phyloP scores from a whole-genome alignment of 1,284 basidiomycete genomes.

The Pascua guehoae region DNA sequence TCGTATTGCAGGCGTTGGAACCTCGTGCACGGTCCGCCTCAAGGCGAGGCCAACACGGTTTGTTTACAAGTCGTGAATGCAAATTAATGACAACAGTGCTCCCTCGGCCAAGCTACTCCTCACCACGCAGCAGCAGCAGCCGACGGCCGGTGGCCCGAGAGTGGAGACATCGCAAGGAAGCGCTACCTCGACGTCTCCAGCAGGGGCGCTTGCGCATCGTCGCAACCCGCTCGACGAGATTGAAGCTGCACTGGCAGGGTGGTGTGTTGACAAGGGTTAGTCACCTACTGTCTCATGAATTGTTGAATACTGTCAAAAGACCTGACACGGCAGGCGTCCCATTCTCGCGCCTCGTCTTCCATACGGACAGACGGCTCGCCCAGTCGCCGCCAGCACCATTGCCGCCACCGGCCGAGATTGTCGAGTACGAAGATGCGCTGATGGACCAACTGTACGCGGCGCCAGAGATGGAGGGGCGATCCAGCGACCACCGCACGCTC shows the following conservation, averaged over 20 bases:
- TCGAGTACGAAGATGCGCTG: slow-evolving; percentile 19
- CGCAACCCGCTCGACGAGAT: slow-evolving; percentile 19
- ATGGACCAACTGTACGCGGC: slow-evolving; percentile 15
- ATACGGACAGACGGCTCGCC: slow-evolving; percentile 14
- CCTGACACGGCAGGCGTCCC: not conserved
- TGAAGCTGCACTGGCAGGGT: slow-evolving; percentile 9
- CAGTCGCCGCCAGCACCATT: slow-evolving; percentile 8
- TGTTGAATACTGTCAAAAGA: not conserved
- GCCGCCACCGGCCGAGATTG: slow-evolving; percentile 4
- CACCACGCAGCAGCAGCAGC: not conserved
- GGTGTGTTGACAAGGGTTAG: slow-evolving; percentile 10
- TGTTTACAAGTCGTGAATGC: slow-evolving; percentile 2
- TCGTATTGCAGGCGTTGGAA: slow-evolving; percentile 7
- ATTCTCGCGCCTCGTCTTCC: slow-evolving; percentile 14
- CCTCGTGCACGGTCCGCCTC: slow-evolving; percentile 15
- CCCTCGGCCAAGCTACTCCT: slow-evolving; percentile 14
- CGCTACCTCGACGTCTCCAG: not conserved
- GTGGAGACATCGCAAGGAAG: not conserved
- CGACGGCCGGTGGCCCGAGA: not conserved
- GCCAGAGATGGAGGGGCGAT: not conserved
- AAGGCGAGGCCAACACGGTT: slow-evolving; percentile 26
- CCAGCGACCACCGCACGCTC: slow-evolving; percentile 1
- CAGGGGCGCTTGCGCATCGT: not conserved
- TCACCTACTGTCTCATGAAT: not conserved
- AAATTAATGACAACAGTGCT: slow-evolving; percentile 8